These are phyloP conservation scores for Gypsophila paniculata DNA, from an alignment of 179 eudicot species.

Conservation along the genomic window DNA sequence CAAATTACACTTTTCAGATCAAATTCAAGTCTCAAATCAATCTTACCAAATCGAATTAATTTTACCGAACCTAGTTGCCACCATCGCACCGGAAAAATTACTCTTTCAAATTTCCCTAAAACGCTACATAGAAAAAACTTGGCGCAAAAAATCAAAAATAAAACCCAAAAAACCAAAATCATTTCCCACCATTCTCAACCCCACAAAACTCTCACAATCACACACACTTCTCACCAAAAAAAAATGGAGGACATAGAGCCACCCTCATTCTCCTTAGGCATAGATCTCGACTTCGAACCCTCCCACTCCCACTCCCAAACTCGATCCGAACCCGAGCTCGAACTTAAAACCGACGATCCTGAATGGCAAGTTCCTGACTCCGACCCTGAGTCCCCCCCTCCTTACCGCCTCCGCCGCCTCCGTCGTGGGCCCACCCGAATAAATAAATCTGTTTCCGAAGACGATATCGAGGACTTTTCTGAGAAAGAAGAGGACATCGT, in stretches of 20 bases:
- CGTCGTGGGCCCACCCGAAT: constrained; percentile 44
- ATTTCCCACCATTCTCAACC: background rate
- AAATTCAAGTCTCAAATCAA: too few relatives aligned
- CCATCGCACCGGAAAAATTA: too few relatives aligned
- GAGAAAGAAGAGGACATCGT: constrained; percentile 37
- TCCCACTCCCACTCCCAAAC: constrained; percentile 34
- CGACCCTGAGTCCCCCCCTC: constrained; percentile 28
- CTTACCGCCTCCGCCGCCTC: constrained; percentile 39
- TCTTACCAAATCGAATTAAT: too few relatives aligned
- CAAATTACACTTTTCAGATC: too few relatives aligned
- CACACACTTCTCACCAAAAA: background rate
- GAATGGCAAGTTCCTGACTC: constrained; percentile 33
- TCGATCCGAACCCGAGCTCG: constrained; percentile 4
- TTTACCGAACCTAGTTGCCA: too few relatives aligned
- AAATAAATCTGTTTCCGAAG: constrained; percentile 27
- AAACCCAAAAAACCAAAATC: background rate
- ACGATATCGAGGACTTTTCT: constrained; percentile 86
- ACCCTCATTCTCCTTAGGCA: constrained; percentile 79
- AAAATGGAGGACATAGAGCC: constrained; percentile 61
- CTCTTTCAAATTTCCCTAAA: too few relatives aligned
- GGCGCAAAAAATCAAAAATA: too few relatives aligned
- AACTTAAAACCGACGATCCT: constrained; percentile 28
- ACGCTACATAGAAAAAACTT: too few relatives aligned
- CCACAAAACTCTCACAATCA: background rate
- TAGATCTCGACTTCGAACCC: constrained; percentile 58